Evolutionary conservation across 805 yeast species (phyloP).

Genomic region (Candida hungchunana): DNA sequence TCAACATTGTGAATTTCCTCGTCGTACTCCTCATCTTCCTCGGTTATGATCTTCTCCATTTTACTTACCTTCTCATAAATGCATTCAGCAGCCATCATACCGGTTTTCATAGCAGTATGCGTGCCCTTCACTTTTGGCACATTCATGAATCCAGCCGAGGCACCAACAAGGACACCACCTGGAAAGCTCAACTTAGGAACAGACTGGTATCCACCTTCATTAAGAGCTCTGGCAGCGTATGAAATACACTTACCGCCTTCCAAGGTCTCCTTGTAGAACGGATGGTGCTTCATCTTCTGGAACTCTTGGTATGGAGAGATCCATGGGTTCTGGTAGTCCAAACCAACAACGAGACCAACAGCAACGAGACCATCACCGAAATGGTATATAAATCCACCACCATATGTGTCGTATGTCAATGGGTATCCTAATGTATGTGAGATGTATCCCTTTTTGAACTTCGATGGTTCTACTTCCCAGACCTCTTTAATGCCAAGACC

Average conservation of each 20-base stretch:
- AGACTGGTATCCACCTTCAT: constrained; percentile 95
- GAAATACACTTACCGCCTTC: constrained; percentile 90
- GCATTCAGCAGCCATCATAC: constrained; percentile 89
- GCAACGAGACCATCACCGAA: constrained; percentile 91
- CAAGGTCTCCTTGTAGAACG: constrained; percentile 67
- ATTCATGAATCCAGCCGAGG: constrained; percentile 94
- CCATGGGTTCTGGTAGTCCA: constrained; percentile 94
- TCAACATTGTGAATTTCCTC: constrained; percentile 36
- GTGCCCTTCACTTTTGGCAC: constrained; percentile 98
- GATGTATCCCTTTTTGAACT: constrained; percentile 75
- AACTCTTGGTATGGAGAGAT: constrained; percentile 94
- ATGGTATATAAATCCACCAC: constrained; percentile 97
- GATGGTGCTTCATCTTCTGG: constrained; percentile 90
- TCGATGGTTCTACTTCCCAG: constrained; percentile 88
- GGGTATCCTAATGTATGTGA: constrained; percentile 93
- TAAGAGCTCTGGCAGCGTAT: constrained; percentile 93
- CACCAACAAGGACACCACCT: constrained; percentile 94
- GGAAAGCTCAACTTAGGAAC: constrained; percentile 90
- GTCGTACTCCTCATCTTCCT: constrained; percentile 38
- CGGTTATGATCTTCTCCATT: constrained; percentile 37
- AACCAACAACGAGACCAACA: constrained; percentile 91
- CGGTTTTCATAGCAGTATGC: constrained; percentile 95
- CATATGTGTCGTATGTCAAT: constrained; percentile 66
- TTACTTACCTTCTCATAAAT: constrained; percentile 54
- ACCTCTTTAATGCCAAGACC: constrained; percentile 96